A percentile compares a stretch with the other conserved stretches of the same genome.
These are phyloP conservation scores for Diaporthe australafricana DNA, from an alignment of 2,329 filamentous ascomycete species.

Conservation along the genomic window DNA sequence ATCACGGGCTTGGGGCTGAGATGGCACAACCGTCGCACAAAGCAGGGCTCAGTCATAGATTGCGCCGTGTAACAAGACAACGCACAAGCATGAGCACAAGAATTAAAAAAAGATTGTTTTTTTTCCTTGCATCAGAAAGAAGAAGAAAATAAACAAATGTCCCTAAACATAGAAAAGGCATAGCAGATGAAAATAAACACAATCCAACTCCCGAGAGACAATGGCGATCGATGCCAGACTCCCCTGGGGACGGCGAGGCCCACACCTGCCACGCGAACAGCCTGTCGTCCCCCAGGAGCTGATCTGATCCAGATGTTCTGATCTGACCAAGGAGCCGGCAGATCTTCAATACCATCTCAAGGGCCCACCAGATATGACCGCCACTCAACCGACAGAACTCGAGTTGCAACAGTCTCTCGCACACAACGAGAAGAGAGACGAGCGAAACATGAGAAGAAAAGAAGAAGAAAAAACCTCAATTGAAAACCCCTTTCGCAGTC, in stretches of 20 bases:
- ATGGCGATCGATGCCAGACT: no score
- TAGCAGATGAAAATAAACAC: no score
- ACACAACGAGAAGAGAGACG: no score
- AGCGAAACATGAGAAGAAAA: no score
- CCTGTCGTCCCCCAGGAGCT: no score
- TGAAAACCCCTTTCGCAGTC: not conserved
- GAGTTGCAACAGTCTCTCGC: no score
- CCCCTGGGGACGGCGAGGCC: no score
- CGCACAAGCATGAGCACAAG: not conserved
- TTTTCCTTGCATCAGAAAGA: not conserved
- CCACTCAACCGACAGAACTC: not conserved
- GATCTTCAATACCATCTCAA: not conserved
- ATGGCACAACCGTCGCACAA: not conserved
- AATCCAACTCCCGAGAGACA: no score
- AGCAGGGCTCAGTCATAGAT: not conserved
- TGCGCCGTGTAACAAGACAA: not conserved
- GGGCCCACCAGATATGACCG: not conserved
- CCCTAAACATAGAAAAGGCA: not conserved
- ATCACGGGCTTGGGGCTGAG: not conserved
- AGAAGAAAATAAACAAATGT: not conserved
- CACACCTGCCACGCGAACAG: no score
- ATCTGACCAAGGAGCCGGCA: not conserved
- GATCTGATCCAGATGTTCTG: no score
- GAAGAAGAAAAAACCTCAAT: not conserved
- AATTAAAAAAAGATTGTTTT: not conserved